Evolutionary conservation across 108 stramenopile genomes (phyloP).

Genomic region (Fistulifera solaris): DNA sequence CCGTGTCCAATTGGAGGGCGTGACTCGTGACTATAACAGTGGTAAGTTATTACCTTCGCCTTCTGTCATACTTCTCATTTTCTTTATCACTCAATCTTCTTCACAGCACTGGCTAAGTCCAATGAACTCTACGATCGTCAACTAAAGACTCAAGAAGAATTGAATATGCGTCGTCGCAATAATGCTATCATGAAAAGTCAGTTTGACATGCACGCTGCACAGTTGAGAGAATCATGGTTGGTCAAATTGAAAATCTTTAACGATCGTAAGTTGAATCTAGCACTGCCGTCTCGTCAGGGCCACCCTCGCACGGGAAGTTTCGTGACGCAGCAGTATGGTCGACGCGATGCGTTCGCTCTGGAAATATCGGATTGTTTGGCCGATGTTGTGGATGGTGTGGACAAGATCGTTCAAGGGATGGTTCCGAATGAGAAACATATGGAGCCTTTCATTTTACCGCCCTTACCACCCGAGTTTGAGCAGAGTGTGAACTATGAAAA

Average conservation of each 20-base stretch:
- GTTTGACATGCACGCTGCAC: no score
- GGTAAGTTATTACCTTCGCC: constrained; percentile 14
- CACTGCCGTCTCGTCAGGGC: constrained; percentile 21
- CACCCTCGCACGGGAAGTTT: constrained; percentile 21
- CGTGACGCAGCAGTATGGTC: constrained; percentile 13
- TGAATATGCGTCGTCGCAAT: not conserved
- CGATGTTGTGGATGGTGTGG: constrained; percentile 31
- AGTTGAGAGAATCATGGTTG: not conserved
- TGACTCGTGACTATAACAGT: constrained; percentile 34
- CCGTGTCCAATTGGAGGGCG: constrained; percentile 16
- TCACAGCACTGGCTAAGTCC: constrained; percentile 20
- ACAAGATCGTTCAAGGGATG: constrained; percentile 13
- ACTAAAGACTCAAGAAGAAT: constrained; percentile 9
- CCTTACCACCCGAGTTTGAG: constrained; percentile 6
- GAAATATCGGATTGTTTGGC: constrained; percentile 21
- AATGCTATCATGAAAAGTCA: no score
- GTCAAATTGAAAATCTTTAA: not conserved
- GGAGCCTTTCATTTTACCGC: constrained; percentile 46
- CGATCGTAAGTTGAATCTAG: not conserved
- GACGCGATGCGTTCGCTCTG: constrained; percentile 4
- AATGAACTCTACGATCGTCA: constrained; percentile 25
- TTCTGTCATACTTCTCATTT: not conserved
- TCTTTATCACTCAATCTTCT: not conserved
- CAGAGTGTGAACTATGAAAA: no score
- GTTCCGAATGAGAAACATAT: not conserved